phyloP scores from a whole-genome alignment of 2,329 filamentous ascomycete genomes.

The Ustulina deusta region DNA sequence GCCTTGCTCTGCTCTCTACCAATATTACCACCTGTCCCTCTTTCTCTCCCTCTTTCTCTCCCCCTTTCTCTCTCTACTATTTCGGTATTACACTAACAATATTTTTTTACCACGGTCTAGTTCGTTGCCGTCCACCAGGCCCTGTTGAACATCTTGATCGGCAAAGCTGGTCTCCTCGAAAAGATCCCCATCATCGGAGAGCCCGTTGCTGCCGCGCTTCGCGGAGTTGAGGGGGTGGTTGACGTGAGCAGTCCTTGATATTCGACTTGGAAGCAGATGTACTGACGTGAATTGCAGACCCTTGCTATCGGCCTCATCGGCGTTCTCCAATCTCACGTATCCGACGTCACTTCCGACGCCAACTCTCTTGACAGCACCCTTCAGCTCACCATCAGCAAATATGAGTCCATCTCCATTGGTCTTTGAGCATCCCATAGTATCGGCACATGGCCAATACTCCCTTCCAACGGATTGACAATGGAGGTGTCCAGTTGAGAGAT shows the following conservation, averaged over 20 bases:
- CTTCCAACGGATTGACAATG: neutral
- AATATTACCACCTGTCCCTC: neutral
- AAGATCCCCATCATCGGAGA: conserved; percentile 31
- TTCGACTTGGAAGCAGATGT: too few relatives aligned
- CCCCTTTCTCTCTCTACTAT: neutral
- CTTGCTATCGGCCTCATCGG: conserved; percentile 27
- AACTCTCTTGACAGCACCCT: conserved; percentile 28
- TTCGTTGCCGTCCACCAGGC: conserved; percentile 36
- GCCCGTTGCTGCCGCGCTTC: conserved; percentile 34
- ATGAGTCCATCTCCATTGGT: conserved; percentile 9
- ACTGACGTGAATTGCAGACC: neutral
- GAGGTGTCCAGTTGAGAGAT: neutral
- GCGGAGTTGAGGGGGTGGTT: conserved; percentile 31
- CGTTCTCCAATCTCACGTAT: conserved; percentile 6
- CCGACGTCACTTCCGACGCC: conserved; percentile 21
- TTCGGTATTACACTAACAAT: neutral
- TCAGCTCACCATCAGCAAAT: conserved; percentile 23
- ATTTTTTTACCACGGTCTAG: conserved; percentile 4
- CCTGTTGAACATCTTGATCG: conserved; percentile 37
- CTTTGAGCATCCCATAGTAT: neutral
- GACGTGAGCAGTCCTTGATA: conserved; percentile 29
- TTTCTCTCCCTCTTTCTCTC: neutral
- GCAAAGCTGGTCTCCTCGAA: conserved; percentile 32
- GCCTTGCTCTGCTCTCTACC: neutral
- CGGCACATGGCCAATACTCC: neutral